phyloP scores from a whole-genome alignment of 73 alveolate genomes.

The Tetrahymena elliotti region DNA sequence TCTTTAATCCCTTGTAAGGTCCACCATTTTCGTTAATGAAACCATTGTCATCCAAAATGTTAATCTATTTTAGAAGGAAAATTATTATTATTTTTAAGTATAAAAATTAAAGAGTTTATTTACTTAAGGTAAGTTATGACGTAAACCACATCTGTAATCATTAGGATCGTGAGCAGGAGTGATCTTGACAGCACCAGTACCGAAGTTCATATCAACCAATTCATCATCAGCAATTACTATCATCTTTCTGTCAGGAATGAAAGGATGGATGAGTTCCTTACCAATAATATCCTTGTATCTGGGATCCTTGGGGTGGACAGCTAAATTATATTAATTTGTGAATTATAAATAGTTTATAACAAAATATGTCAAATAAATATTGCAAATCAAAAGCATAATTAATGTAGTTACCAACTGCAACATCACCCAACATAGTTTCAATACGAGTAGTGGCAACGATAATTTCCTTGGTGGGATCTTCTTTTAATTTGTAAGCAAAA shows the following conservation, averaged over 20 bases:
- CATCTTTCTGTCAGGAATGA: slow-evolving; percentile 91
- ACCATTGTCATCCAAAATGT: slow-evolving; percentile 96
- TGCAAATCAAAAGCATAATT: no score
- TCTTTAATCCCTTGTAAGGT: slow-evolving; percentile 82
- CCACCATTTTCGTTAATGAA: slow-evolving; percentile 93
- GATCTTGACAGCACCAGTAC: slow-evolving; percentile 99
- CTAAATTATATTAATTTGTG: slow-evolving; percentile 9
- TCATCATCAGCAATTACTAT: slow-evolving; percentile 75
- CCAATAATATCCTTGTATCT: slow-evolving; percentile 95
- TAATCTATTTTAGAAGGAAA: slow-evolving; percentile 51
- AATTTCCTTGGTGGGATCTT: slow-evolving; percentile 73
- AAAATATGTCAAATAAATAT: no score
- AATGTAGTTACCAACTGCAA: slow-evolving; percentile 75
- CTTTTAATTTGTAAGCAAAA: slow-evolving; percentile 85
- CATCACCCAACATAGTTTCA: slow-evolving; percentile 99
- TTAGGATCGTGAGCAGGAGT: slow-evolving; percentile 99
- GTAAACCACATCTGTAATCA: slow-evolving; percentile 95
- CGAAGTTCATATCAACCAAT: slow-evolving; percentile 94
- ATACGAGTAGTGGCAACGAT: slow-evolving; percentile 94
- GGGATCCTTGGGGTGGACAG: slow-evolving; percentile 98
- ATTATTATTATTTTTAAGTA: background rate
- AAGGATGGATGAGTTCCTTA: slow-evolving; percentile 92
- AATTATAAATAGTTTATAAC: no score
- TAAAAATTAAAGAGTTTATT: background rate
- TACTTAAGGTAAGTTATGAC: slow-evolving; percentile 63